Evolutionary conservation across 192 early-diverging fungal genomes (phyloP), one percentile per base, ranked within the genome.

Genomic region (Geranomyces michiganensis): DNA sequence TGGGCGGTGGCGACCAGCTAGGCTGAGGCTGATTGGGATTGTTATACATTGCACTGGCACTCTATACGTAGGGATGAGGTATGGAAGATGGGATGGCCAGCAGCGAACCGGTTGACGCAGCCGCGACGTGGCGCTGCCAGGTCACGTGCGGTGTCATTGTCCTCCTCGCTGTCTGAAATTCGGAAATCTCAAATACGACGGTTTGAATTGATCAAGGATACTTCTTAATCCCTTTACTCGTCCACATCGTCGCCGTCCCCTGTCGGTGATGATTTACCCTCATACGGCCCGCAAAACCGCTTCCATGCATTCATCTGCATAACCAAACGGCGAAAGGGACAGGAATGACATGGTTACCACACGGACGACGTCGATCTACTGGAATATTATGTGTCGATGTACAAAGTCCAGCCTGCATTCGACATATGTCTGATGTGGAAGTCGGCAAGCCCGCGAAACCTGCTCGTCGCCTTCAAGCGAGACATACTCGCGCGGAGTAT

Each of bases 21-120:
- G 74, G 74, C 29, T 59, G 49, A 17, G 74, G 68, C 27, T 68
- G 48, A 13, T 51, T 62, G 55, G 30, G 60, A n/a, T 17, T 31
- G 33, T 73, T 65, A 41, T 72, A 72, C 74, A 76, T 76, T 46
- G 31, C 62, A n/a, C n/a, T n/a, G n/a, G n/a, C n/a, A n/a, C n/a
- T n/a, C n/a, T n/a, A n/a, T n/a, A n/a, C n/a, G n/a, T n/a, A n/a
- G n/a, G n/a, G n/a, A n/a, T n/a, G n/a, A n/a, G n/a, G n/a, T n/a
- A n/a, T n/a, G n/a, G n/a, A n/a, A n/a, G n/a, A n/a, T n/a, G n/a
- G 36, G 36, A 41, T 41, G 36, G 36, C 36, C 3, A 41, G 36
- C 36, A 41, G 36, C n/a, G n/a, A n/a, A n/a, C n/a, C n/a, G n/a
- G n/a, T n/a, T n/a, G 36, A 41, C 36, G 36, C 36, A 41, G 10